Percentiles rank a stretch among this genome's conserved stretches.
phyloP scores from a whole-genome alignment of 305 asterid species.

The Solanum chacoense region DNA sequence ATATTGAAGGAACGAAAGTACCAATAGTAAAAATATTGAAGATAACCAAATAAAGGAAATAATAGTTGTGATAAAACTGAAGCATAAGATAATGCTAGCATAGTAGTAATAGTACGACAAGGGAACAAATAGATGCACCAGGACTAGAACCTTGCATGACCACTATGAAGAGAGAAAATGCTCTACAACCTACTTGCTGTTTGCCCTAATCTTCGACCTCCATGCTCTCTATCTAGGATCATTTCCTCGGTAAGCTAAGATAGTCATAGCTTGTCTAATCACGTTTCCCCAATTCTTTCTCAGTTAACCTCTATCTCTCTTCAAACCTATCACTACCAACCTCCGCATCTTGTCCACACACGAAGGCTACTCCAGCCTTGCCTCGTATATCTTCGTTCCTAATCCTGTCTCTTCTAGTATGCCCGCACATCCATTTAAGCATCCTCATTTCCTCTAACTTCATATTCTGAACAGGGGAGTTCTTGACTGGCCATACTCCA shows the following conservation, averaged over 20 bases:
- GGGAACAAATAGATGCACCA: not conserved
- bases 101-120: not conserved
- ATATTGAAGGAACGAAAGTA: not conserved
- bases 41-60: not conserved
- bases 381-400: not conserved
- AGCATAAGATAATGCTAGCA: not conserved
- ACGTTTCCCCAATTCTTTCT: not conserved
- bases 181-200: not conserved
- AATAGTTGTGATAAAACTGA: not conserved
- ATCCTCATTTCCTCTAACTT: not conserved
- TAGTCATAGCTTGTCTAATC: not conserved
- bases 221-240: not conserved
- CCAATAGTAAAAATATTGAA: not conserved
- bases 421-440: not conserved
- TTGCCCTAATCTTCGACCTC: not conserved
- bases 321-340: not conserved
- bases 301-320: not conserved
- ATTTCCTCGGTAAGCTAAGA: not conserved
- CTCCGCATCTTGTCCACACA: not conserved
- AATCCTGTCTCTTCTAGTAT: not conserved
- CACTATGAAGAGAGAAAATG: not conserved
- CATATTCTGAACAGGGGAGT: not conserved
- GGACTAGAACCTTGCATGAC: not conserved
- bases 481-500: not conserved
- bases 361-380: not conserved